Percentiles rank a stretch among this genome's conserved stretches.
Conservation (phyloP, 2,329 filamentous ascomycete genomes). For the Bipolaris sorokiniana region DNA sequence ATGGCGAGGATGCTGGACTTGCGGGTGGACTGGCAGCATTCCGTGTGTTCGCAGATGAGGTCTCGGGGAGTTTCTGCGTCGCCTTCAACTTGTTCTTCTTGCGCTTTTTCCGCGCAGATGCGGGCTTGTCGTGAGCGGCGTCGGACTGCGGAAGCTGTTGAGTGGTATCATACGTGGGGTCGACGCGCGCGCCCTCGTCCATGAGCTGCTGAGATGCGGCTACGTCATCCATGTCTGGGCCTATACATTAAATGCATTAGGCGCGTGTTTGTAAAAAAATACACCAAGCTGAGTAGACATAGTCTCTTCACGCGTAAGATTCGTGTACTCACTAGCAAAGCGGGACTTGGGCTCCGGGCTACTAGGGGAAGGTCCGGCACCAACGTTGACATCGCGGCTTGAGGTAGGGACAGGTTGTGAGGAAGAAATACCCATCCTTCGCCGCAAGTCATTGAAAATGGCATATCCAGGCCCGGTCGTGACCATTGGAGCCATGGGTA, state of each 20-base stretch:
- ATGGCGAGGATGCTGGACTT: conserved; percentile 8
- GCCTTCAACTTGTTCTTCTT: conserved; percentile 3
- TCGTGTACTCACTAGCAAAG: conserved; percentile 24
- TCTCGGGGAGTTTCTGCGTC: not conserved
- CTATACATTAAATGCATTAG: conserved; percentile 23
- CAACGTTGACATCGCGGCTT: not conserved
- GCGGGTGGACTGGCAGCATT: not conserved
- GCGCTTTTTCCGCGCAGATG: not conserved
- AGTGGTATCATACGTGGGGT: not conserved
- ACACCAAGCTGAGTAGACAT: not conserved
- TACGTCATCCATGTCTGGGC: conserved; percentile 26
- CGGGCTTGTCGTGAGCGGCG: not conserved
- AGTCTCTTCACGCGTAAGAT: not conserved
- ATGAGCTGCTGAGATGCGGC: conserved; percentile 31
- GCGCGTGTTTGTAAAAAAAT: not conserved
- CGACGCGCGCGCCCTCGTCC: conserved; percentile 14
- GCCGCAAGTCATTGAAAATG: conserved; percentile 1
- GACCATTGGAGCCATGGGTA: not conserved
- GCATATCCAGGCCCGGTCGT: conserved; percentile 6
- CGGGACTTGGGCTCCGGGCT: conserved; percentile 13
- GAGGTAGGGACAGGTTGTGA: conserved; percentile 21
- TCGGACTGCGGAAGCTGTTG: not conserved
- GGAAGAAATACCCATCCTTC: conserved; percentile 24
- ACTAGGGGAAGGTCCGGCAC: conserved; percentile 13
- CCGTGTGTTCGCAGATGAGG: not conserved